Conservation (phyloP, 805 yeast species). For the Zygoascus tannicola region DNA sequence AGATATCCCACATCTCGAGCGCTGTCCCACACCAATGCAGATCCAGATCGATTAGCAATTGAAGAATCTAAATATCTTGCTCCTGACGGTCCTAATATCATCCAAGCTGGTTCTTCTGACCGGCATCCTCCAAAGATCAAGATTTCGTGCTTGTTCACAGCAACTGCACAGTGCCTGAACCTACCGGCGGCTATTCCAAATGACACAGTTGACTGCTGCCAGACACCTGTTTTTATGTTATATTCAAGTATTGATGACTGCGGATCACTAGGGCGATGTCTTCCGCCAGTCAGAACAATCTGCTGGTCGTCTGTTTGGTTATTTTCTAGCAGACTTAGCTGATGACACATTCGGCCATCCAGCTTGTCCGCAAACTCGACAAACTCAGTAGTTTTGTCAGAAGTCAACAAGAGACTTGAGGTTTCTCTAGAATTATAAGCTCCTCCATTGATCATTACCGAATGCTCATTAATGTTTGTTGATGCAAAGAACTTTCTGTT, state of each 20-base stretch:
- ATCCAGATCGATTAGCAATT: constrained; percentile 27
- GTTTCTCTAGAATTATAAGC: constrained; percentile 18
- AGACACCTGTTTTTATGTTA: constrained; percentile 13
- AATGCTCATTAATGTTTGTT: constrained; percentile 7
- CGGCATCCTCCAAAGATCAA: constrained; percentile 45
- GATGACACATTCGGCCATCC: constrained; percentile 47
- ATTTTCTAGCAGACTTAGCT: constrained; percentile 31
- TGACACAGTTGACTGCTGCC: constrained; percentile 38
- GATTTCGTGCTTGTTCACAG: constrained; percentile 23
- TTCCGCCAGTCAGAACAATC: constrained; percentile 52
- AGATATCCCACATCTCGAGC: constrained; percentile 30
- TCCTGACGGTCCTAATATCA: constrained; percentile 3
- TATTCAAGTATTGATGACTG: constrained; percentile 29
- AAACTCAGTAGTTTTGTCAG: not conserved
- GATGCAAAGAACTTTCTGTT: constrained; percentile 39
- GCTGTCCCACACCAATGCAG: constrained; percentile 30
- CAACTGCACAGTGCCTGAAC: constrained; percentile 42
- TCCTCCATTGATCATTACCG: constrained; percentile 31
- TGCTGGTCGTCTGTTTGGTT: constrained; percentile 13
- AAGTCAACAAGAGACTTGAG: constrained; percentile 5
- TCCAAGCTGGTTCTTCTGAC: not conserved
- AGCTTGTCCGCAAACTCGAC: not conserved
- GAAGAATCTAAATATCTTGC: constrained; percentile 20
- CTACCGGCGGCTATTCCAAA: constrained; percentile 32
- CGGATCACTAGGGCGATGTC: constrained; percentile 47